Evolutionary conservation across 176 grass and related monocot genomes (phyloP).

Genomic region (Triticum dicoccoides): DNA sequence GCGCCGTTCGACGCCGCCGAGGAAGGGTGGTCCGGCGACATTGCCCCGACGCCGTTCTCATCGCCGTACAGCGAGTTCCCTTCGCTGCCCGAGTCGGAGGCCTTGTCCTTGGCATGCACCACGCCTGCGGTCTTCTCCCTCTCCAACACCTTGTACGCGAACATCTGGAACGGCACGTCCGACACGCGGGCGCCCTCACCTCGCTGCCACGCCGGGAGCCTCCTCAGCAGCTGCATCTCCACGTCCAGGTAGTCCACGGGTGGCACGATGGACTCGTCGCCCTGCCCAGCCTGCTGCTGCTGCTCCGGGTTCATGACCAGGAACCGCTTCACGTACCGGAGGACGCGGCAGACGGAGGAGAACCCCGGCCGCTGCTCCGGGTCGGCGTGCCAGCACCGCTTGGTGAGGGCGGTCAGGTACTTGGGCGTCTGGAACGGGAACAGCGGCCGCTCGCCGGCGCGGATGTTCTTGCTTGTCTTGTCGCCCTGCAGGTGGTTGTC

Average conservation of each 20-base stretch:
- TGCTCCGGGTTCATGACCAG: constrained; percentile 74
- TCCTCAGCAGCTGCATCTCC: constrained; percentile 57
- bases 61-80: constrained; percentile 59
- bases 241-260: constrained; percentile 68
- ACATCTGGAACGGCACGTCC: constrained; percentile 95
- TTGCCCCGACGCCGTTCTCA: constrained; percentile 43
- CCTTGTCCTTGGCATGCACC: constrained; percentile 41
- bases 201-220: constrained; percentile 42
- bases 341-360: constrained; percentile 72
- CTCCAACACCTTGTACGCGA: constrained; percentile 68
- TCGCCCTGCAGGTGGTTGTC: constrained; percentile 92
- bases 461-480: constrained; percentile 95
- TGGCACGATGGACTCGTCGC: constrained; percentile 32
- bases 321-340: constrained; percentile 85
- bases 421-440: constrained; percentile 90
- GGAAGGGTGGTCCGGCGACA: constrained; percentile 36
- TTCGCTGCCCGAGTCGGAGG: constrained; percentile 63
- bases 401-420: constrained; percentile 69
- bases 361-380: constrained; percentile 74
- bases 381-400: constrained; percentile 82
- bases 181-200: constrained; percentile 34
- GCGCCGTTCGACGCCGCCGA: constrained; percentile 27
- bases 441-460: constrained; percentile 72
- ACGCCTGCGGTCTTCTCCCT: constrained; percentile 44
- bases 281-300: constrained; percentile 41